Evolutionary conservation across 495 filamentous ascomycete species (phyloP), one percentile per base, ranked within the genome.

Genomic region (Xylaria palmicola): DNA sequence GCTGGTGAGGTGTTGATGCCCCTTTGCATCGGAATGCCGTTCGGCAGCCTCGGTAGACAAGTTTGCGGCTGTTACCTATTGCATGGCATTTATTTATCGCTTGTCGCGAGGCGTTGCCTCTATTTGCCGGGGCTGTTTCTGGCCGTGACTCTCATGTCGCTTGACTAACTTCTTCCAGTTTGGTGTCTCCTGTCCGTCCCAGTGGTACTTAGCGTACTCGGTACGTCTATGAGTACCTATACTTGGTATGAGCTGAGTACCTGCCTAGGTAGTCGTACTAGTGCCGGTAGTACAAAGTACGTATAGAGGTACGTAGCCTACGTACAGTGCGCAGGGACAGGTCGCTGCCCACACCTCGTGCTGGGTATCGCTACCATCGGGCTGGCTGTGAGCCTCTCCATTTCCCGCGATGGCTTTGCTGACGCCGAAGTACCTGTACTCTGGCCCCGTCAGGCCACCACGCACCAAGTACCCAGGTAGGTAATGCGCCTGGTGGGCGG

Each of bases 61-160:
- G 36, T 13, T 24, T 30, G 19, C 17, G 32, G 30, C 10, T 36
- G 24, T 32, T 53, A 39, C 26, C n/a, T 54, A 44, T 44, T 44
- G 32, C n/a, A n/a, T n/a, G n/a, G n/a, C n/a, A n/a, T n/a, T 56
- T 56, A 56, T 56, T 56, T 41, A 57, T 57, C 40, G 55, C 55
- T 57, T 34, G 55, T 37, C 6, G 41, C 55, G 41, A 57, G 54
- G 54, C 54, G 29, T 47, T 22, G 54, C 22, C 26, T 57, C 29
- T 57, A 57, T 57, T 57, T 57, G 41, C 41, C 27, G 27, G 29
- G 9, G 41, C n/a, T 13, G 54, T 45, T 26, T 57, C 41, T 48
- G 29, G 27, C 40, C 37, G n/a, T 57, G 55, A 57, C 40, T 44
- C 53, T 56, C 29, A 45, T 48, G 26, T 48, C 40, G 20, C 5